Evolutionary conservation across 1,284 basidiomycete genomes (phyloP).

Genomic region (Heterobasidion parviporum): DNA sequence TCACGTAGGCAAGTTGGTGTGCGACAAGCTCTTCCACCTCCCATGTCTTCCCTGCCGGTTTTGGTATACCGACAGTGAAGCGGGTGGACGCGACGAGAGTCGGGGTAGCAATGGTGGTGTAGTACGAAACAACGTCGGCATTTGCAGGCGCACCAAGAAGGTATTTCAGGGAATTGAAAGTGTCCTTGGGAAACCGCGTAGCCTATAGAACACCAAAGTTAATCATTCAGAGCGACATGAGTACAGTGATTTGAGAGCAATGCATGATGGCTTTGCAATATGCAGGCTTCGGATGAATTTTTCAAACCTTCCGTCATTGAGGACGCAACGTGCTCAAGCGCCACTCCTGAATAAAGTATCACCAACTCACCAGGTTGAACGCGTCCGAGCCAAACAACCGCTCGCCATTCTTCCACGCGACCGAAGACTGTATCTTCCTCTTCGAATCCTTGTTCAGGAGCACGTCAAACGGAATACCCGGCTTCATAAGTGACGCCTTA

Average conservation of each 20-base stretch:
- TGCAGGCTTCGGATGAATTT: background rate
- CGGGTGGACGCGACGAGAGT: slow-evolving; percentile 9
- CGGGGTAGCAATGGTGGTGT: slow-evolving; percentile 47
- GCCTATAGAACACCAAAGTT: slow-evolving; percentile 50
- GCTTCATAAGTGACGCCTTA: slow-evolving; percentile 94
- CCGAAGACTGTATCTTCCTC: slow-evolving; percentile 86
- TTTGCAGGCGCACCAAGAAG: slow-evolving; percentile 73
- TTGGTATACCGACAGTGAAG: slow-evolving; percentile 41
- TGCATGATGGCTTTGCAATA: background rate
- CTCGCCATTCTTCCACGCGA: slow-evolving; percentile 85
- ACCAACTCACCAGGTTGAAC: slow-evolving; percentile 68
- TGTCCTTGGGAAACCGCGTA: slow-evolving; percentile 82
- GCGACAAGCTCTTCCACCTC: slow-evolving; percentile 87
- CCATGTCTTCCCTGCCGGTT: slow-evolving; percentile 68
- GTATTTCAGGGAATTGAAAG: slow-evolving; percentile 83
- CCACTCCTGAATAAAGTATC: background rate
- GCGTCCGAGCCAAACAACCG: slow-evolving; percentile 86
- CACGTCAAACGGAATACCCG: slow-evolving; percentile 94
- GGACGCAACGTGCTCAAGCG: background rate
- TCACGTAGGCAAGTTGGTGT: slow-evolving; percentile 91
- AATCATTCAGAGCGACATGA: background rate
- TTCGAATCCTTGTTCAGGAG: slow-evolving; percentile 95
- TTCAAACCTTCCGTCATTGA: background rate
- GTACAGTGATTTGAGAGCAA: background rate
- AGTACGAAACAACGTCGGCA: slow-evolving; percentile 56